Conservation (phyloP, 805 yeast genomes). For the Starmerella gropengiesseri region DNA sequence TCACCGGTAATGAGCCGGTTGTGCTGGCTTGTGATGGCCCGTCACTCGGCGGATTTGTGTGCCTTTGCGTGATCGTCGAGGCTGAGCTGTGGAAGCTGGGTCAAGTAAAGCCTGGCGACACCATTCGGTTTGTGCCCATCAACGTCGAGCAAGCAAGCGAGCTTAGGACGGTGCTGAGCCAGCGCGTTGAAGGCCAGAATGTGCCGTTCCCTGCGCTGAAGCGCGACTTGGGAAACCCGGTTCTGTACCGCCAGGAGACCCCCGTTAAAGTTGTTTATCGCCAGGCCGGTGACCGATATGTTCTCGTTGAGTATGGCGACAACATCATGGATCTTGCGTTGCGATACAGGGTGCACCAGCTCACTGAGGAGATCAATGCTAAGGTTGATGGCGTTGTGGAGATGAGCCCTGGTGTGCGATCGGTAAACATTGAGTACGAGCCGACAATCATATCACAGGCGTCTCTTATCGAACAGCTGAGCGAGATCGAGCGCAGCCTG, state of each 20-base stretch:
- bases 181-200: slow-evolving; percentile 25
- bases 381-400: slow-evolving; percentile 73
- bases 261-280: slow-evolving; percentile 74
- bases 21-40: slow-evolving; percentile 97
- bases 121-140: slow-evolving; percentile 69
- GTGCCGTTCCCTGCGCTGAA: slow-evolving; percentile 21
- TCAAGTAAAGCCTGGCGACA: slow-evolving; percentile 91
- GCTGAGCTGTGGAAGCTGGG: slow-evolving; percentile 99
- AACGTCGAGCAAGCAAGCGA: slow-evolving; percentile 54
- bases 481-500: slow-evolving; percentile 42
- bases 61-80: slow-evolving; percentile 90
- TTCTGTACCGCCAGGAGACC: slow-evolving; percentile 43
- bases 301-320: slow-evolving; percentile 88
- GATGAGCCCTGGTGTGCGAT: slow-evolving; percentile 95
- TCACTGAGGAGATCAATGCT: slow-evolving; percentile 59
- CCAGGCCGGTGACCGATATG: slow-evolving; percentile 94
- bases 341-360: slow-evolving; percentile 72
- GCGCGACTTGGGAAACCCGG: slow-evolving; percentile 53
- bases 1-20: slow-evolving; percentile 98
- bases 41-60: slow-evolving; percentile 92
- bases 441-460: slow-evolving; percentile 51
- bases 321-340: slow-evolving; percentile 74
- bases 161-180: slow-evolving; percentile 53
- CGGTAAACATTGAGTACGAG: slow-evolving; percentile 80
- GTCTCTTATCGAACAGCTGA: slow-evolving; percentile 49